Evolutionary conservation across 345 rosid genomes (phyloP), one percentile per base, ranked within the genome.

Genomic region (Eucalyptus erythrocorys): DNA sequence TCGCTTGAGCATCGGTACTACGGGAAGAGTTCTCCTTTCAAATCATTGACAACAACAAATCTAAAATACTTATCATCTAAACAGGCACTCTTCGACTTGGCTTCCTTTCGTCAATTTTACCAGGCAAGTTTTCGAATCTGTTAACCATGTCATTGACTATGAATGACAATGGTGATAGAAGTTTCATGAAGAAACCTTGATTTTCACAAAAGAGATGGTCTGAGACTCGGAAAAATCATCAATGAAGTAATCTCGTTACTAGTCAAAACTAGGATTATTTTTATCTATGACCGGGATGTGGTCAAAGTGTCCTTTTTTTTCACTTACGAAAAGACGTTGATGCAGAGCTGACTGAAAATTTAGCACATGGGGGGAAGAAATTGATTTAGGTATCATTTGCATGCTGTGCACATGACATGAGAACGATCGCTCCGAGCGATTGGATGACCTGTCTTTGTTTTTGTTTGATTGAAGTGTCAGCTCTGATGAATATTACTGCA

Each of bases 1-100:
- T 93, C 99, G 15, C 96, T 98, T 12, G 98, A 98, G 94, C 99
- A 98, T 91, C 99, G 99, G 61, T 98, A 98, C 90, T 97, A 97
- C 87, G 99, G 99, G 81, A 96, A 96, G 92, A 97, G 98, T 89
- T 92, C 94, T 6, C 99, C 99, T 21, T 95, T 97, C 90, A 90
- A 93, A 50, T 95, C 97, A 32, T 89, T 93, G 51, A 89, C 92
- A 34, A 96, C 97, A 6, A 90, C 94, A 90, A 96, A 98, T 88
- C 94, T 98, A 92, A 97, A 93, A 91, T 98, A 94, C 91, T 96
- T 98, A 88, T 97, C 99, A 22, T 97, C 99, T 40, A 94, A 97
- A 87, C 99, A 96, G 89, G 96, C 99, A 7, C 97, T 96, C 86
- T 95, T 91, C 59, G 98, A 96, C 92, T 92, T 98, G 94, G 99